These are phyloP conservation scores for Ulvella scutata DNA, from an alignment of 139 green algal species.

Conservation along the genomic window DNA sequence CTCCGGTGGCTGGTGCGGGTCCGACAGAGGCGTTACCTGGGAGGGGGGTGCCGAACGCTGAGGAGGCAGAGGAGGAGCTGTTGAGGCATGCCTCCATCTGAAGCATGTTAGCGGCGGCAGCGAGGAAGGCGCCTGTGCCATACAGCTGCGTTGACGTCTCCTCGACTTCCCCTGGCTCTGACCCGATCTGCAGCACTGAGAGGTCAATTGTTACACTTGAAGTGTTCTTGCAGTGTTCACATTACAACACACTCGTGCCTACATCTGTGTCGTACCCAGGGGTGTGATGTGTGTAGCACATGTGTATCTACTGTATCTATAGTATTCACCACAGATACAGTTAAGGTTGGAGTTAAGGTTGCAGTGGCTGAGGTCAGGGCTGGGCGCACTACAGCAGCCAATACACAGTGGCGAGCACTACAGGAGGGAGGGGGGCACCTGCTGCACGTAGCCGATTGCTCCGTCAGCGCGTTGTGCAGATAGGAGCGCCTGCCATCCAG, in stretches of 20 bases:
- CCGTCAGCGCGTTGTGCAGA: not conserved
- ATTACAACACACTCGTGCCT: too few species aligned
- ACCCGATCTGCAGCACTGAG: conserved; percentile 2
- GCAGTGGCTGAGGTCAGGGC: too few species aligned
- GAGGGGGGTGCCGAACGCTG: not conserved
- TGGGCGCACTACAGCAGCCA: too few species aligned
- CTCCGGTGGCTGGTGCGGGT: not conserved
- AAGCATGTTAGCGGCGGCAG: not conserved
- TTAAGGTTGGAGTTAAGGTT: too few species aligned
- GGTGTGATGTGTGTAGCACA: too few species aligned
- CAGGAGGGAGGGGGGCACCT: too few species aligned
- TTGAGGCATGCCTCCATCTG: not conserved
- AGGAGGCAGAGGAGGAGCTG: not conserved
- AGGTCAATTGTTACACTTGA: too few species aligned
- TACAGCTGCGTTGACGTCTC: not conserved
- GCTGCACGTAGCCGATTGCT: conserved; percentile 3
- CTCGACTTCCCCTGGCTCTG: not conserved
- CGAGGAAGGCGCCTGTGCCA: not conserved
- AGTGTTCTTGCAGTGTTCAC: too few species aligned
- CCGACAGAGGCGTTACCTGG: not conserved
- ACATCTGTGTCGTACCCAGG: too few species aligned
- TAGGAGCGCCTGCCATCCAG: not conserved
- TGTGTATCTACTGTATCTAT: too few species aligned
- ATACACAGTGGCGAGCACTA: too few species aligned
- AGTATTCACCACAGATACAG: too few species aligned